Evolutionary conservation across 225 moss, liverwort and hornwort genomes (phyloP).

Genomic region (Polytrichum commune): DNA sequence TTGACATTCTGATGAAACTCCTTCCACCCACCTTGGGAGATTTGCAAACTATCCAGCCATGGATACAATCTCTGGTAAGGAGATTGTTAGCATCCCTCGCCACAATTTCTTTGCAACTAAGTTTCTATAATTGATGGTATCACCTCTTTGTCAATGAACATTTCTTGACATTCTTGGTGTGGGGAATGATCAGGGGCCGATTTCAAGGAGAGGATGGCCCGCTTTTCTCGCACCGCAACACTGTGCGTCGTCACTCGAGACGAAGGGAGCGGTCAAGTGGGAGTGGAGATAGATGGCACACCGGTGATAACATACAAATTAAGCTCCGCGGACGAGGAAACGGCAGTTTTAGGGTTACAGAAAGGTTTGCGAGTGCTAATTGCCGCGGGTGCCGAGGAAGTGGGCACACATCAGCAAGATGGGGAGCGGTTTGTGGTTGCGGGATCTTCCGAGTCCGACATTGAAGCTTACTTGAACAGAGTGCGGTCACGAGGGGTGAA

Average conservation of each 20-base stretch:
- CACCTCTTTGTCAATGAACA: no score
- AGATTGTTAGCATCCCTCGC: no score
- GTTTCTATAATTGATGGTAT: no score
- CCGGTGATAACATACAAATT: slow-evolving; percentile 38
- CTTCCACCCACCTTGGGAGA: slow-evolving; percentile 56
- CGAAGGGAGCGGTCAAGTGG: slow-evolving; percentile 50
- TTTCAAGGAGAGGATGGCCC: slow-evolving; percentile 68
- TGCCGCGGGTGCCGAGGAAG: slow-evolving; percentile 70
- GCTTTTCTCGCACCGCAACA: slow-evolving; percentile 59
- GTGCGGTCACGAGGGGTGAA: slow-evolving; percentile 35
- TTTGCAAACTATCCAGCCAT: slow-evolving; percentile 54
- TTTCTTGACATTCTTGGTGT: no score
- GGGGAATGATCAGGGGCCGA: slow-evolving; percentile 9
- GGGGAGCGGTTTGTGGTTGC: slow-evolving; percentile 46
- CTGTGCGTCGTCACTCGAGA: slow-evolving; percentile 63
- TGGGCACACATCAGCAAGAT: slow-evolving; percentile 63
- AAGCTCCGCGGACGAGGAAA: slow-evolving; percentile 33
- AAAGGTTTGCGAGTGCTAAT: slow-evolving; percentile 58
- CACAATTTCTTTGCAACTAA: no score
- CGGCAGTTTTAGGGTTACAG: slow-evolving; percentile 36
- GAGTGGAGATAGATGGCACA: slow-evolving; percentile 21
- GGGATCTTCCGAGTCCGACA: slow-evolving; percentile 21
- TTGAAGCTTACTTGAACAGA: slow-evolving; percentile 40
- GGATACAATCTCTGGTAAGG: slow-evolving; percentile 39
- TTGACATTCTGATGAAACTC: slow-evolving; percentile 5